Evolutionary conservation across 768 basidiomycete species (phyloP), one percentile per base, ranked within the genome.

Genomic region (Tylopilus sp.): DNA sequence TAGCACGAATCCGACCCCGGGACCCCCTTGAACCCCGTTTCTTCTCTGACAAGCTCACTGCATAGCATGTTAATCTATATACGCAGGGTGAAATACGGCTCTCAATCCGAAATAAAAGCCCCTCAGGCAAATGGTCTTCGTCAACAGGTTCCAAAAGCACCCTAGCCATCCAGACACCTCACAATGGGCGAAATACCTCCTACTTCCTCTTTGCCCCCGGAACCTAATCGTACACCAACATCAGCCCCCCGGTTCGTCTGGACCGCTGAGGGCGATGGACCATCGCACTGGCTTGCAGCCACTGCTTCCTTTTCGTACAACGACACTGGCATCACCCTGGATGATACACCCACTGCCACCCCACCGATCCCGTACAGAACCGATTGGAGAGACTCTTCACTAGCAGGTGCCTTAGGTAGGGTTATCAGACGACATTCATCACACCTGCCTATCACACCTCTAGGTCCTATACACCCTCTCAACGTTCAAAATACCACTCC

Each of bases 381-480:
- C n/a, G 30, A 4, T 18, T 57, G 56, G 48, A 25, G 11, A 31
- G 44, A 40, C 25, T 23, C 53, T 38, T 47, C 45, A 23, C 15
- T 36, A 3, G 17, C 7, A 18, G 21, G 26, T 25, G 40, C 51
- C 4, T 12, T 38, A 25, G 51, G 53, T 55, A 21, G 11, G 20
- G 28, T 38, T 7, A 38, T 38, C 17, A 5, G 1, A 23, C 18
- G 18, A 15, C 12, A 28, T 35, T 30, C 40, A 18, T 10, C 20
- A 21, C 28, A 33, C 15, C 23, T 15, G n/a, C 33, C 44, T 13
- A 57, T 30, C 17, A 20, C 35, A 17, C 22, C 41, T 33, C 10
- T 20, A 57, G 56, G 23, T 25, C 6, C 31, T 43, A 31, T 5
- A 9, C 23, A 31, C 13, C n/a, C 40, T 12, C n/a, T 40, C 20